Evolutionary conservation across 768 basidiomycete genomes (phyloP).

Genomic region (Lentinula lateritia): DNA sequence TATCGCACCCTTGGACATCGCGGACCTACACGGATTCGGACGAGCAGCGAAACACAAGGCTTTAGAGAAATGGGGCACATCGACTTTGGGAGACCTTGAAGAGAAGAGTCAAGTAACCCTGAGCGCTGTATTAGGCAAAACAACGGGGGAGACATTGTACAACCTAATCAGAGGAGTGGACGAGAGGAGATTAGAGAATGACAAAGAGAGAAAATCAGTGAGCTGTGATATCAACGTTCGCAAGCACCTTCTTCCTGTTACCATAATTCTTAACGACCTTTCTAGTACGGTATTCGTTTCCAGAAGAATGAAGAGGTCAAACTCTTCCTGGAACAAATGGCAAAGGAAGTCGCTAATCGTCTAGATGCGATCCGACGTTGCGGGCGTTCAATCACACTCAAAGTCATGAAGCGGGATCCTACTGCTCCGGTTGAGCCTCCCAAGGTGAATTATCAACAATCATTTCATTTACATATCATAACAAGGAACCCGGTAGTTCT

Average conservation of each 20-base stretch:
- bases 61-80: constrained; percentile 68
- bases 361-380: constrained; percentile 63
- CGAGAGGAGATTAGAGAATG: constrained; percentile 69
- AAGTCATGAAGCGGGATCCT: constrained; percentile 84
- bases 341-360: constrained; percentile 68
- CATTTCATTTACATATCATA: too few species aligned
- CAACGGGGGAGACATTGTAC: constrained; percentile 79
- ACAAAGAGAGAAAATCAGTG: constrained; percentile 85
- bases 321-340: constrained; percentile 70
- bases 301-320: constrained; percentile 78
- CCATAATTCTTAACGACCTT: too few species aligned
- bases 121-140: constrained; percentile 70
- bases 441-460: constrained; percentile 48
- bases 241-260: constrained; percentile 8
- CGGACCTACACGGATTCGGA: constrained; percentile 86
- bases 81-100: constrained; percentile 62
- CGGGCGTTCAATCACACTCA: constrained; percentile 76
- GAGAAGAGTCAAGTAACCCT: constrained; percentile 60
- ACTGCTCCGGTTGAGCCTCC: constrained; percentile 84
- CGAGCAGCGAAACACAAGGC: constrained; percentile 72
- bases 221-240: constrained; percentile 93
- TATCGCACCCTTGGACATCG: constrained; percentile 66
- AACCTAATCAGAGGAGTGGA: constrained; percentile 85
- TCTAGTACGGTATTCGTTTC: constrained; percentile 93
- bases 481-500: constrained; percentile 46